Conservation (phyloP, 2,329 filamentous ascomycete genomes). For the Alternaria sp. region DNA sequence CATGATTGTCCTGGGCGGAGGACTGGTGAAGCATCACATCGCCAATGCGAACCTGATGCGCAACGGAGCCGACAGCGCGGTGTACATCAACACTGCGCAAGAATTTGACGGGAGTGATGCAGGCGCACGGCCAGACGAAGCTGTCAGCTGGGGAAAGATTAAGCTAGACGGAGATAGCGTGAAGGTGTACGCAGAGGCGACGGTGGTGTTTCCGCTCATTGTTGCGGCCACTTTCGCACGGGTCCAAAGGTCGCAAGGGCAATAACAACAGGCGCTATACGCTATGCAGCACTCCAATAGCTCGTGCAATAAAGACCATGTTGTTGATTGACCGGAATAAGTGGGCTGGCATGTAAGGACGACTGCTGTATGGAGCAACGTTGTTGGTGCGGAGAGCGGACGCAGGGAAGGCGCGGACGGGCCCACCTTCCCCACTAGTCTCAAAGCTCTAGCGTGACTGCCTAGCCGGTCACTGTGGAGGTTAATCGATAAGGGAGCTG, state of each 20-base stretch:
- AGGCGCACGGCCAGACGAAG: conserved; percentile 92
- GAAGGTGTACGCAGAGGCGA: conserved; percentile 77
- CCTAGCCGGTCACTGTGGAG: conserved; percentile 26
- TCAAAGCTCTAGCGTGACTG: conserved; percentile 19
- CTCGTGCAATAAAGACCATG: background rate
- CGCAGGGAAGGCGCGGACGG: conserved; percentile 30
- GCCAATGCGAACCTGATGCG: conserved; percentile 97
- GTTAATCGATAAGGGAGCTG: conserved; percentile 25
- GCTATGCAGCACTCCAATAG: background rate
- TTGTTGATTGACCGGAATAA: background rate
- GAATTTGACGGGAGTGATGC: conserved; percentile 98
- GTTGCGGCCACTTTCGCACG: conserved; percentile 71
- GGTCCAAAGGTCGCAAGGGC: conserved; percentile 1
- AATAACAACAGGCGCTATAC: background rate
- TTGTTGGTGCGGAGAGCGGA: conserved; percentile 22
- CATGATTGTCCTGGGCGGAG: conserved; percentile 94
- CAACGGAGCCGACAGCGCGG: conserved; percentile 94
- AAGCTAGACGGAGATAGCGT: conserved; percentile 86
- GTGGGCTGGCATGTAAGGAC: background rate
- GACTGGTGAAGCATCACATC: conserved; percentile 97
- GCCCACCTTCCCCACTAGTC: conserved; percentile 25
- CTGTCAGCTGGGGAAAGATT: conserved; percentile 98
- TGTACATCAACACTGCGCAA: conserved; percentile 96
- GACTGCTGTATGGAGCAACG: conserved; percentile 16
- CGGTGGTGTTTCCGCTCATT: conserved; percentile 70